Evolutionary conservation across 1,284 basidiomycete species (phyloP).

Genomic region (Cutaneotrichosporon curvatum): DNA sequence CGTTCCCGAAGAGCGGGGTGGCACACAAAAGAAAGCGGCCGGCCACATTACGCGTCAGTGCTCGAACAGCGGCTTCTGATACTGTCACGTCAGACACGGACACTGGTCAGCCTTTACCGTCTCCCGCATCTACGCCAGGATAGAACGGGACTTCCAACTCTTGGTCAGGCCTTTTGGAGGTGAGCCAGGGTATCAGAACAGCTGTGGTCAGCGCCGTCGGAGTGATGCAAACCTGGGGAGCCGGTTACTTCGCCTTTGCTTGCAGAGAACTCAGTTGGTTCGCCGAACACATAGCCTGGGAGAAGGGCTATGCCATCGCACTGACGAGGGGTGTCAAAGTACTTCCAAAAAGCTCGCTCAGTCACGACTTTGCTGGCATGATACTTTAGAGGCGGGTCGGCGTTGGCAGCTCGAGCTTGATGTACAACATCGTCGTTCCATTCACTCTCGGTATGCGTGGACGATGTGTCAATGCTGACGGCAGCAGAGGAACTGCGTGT

Average conservation of each 20-base stretch:
- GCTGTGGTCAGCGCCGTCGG: background rate
- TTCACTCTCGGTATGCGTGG: background rate
- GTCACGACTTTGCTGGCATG: constrained; percentile 19
- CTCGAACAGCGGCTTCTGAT: background rate
- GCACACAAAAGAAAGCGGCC: constrained; percentile 52
- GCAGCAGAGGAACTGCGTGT: background rate
- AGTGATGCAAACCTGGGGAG: background rate
- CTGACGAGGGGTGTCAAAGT: constrained; percentile 2
- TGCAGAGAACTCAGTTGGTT: background rate
- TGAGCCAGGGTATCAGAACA: background rate
- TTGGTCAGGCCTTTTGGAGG: background rate
- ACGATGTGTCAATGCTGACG: background rate
- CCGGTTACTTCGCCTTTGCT: background rate
- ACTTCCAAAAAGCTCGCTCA: constrained; percentile 29
- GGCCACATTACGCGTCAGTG: constrained; percentile 46
- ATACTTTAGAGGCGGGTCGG: background rate
- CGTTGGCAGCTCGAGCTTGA: background rate
- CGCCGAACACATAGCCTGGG: background rate
- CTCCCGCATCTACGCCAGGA: constrained; percentile 1
- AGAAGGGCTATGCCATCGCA: constrained; percentile 6
- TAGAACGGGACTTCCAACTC: background rate
- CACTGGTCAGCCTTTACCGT: too few species aligned
- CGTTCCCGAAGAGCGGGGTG: constrained; percentile 37
- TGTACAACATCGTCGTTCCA: constrained; percentile 2
- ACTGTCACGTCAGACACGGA: too few species aligned